Evolutionary conservation across 176 grass and related monocot genomes (phyloP), one percentile per base, ranked within the genome.

Genomic region (Carex parvula): DNA sequence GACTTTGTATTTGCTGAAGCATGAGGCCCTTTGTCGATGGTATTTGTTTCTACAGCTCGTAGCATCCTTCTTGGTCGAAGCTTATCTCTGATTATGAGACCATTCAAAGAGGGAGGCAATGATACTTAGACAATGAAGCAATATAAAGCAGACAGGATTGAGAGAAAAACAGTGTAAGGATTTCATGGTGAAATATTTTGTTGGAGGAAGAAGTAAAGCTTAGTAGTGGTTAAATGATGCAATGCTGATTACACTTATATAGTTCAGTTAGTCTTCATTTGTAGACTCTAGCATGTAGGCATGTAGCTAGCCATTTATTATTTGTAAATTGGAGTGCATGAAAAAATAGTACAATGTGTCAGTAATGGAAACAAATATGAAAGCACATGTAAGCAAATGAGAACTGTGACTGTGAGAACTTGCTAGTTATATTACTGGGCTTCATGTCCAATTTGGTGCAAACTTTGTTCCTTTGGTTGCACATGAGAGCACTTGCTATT

Each of bases 21-120:
- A 33, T 78, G 73, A 18, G 10, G n/a, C 11, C 29, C 6, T 56
- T 66, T 83, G 29, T 48, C 24, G 46, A 95, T 71, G 8, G 80
- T 52, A 59, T 60, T 89, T 56, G 87, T 70, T 59, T 53, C 62
- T 58, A 71, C 2, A 26, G 64, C 78, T 67, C 26, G 84, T 84
- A 94, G 53, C 48, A 92, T n/a, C 80, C 83, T 90, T 75, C 94
- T 92, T 7, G 59, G 59, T 37, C 60, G 80, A 21, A 63, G 18
- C 69, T 60, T 76, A 16, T 63, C 77, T 87, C 61, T 54, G 24
- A 21, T 8, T 30, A 12, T 70, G n/a, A 81, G n/a, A 16, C 10
- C 29, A 74, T 70, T 29, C 24, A 66, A 54, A 69, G 77, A 60
- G 32, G 69, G 32, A 86, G 84, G 80, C 58, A 81, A 86, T 74